Evolutionary conservation across 768 basidiomycete genomes (phyloP), one percentile per base, ranked within the genome.

Genomic region (Amanita jacksonii): DNA sequence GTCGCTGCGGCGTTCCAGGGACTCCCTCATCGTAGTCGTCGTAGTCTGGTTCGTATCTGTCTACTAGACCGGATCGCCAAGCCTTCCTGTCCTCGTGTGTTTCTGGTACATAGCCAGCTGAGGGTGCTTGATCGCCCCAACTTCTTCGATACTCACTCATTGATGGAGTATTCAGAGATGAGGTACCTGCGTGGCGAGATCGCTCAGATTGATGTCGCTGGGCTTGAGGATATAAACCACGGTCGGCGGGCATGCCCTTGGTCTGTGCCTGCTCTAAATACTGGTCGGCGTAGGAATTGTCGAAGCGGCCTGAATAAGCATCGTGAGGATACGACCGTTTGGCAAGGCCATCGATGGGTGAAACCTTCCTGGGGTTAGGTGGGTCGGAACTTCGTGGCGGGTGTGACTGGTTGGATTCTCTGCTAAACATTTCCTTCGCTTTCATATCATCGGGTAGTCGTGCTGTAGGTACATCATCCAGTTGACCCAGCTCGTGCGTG

Each of bases 121-220:
- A 19, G 13, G 12, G 13, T 9, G 4, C 13, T 10, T 28, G 36
- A n/a, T 30, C 37, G 28, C 36, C 36, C 44, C 35, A 45, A 10
- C 44, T 30, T 23, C 36, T 35, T 31, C 44, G 44, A 32, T 36
- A 36, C 20, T 38, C 44, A 10, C 23, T 15, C 12, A 22, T 8
- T 20, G 28, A n/a, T 23, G 43, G 7, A 9, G 12, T 24, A 38
- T 45, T 22, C 12, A 15, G 12, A 23, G 19, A 12, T 10, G n/a
- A 3, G 22, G 19, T 10, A 20, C 31, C 27, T 10, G 16, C 19
- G 2, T 22, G 44, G 31, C 24, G 36, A 34, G 27, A 2, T 28
- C 37, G 36, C 5, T 45, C 44, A n/a, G 44, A 36, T 15, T 18
- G 44, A 22, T 15, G 28, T 32, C 30, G 44, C 16, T 12, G 36